These are phyloP conservation scores for Nigrospora osmanthi DNA, from an alignment of 2,329 filamentous ascomycete species.

Conservation along the genomic window DNA sequence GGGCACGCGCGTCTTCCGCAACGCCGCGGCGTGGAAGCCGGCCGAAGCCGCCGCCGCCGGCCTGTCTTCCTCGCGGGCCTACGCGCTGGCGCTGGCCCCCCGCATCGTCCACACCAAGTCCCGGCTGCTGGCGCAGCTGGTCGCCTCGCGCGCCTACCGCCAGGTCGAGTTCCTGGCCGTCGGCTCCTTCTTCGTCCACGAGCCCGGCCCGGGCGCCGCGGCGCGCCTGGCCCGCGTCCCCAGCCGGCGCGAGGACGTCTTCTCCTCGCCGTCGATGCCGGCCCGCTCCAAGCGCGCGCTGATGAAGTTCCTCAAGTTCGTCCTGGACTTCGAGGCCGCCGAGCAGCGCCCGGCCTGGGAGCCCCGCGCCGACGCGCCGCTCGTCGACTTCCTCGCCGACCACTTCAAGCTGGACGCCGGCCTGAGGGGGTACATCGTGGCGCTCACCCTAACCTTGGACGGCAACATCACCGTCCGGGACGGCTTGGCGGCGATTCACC, in stretches of 20 bases:
- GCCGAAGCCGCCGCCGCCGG: constrained; percentile 23
- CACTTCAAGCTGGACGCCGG: constrained; percentile 61
- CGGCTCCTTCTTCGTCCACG: constrained; percentile 82
- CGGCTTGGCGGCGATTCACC: constrained; percentile 66
- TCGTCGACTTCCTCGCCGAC: constrained; percentile 51
- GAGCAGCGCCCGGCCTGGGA: constrained; percentile 51
- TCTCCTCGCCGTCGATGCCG: constrained; percentile 68
- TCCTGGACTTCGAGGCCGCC: constrained; percentile 61
- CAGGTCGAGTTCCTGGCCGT: constrained; percentile 93
- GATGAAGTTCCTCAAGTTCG: constrained; percentile 92
- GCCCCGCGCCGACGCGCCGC: constrained; percentile 40
- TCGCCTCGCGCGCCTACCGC: constrained; percentile 81
- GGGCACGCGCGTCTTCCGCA: constrained; percentile 22
- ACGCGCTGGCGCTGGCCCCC: constrained; percentile 77
- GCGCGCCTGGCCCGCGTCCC: constrained; percentile 62
- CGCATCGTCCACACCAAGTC: constrained; percentile 83
- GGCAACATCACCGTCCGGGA: constrained; percentile 52
- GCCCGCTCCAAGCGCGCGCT: constrained; percentile 75
- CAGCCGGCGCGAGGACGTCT: constrained; percentile 86
- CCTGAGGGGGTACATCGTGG: constrained; percentile 53
- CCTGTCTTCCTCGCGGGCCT: constrained; percentile 61
- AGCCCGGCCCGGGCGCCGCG: constrained; percentile 21
- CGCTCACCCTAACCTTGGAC: constrained; percentile 69
- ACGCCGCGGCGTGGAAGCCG: constrained; percentile 28
- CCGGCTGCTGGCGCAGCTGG: constrained; percentile 66